Evolutionary conservation across 306 rosid species (phyloP), one percentile per base, ranked within the genome.

Genomic region (Citrullus colocynthis): DNA sequence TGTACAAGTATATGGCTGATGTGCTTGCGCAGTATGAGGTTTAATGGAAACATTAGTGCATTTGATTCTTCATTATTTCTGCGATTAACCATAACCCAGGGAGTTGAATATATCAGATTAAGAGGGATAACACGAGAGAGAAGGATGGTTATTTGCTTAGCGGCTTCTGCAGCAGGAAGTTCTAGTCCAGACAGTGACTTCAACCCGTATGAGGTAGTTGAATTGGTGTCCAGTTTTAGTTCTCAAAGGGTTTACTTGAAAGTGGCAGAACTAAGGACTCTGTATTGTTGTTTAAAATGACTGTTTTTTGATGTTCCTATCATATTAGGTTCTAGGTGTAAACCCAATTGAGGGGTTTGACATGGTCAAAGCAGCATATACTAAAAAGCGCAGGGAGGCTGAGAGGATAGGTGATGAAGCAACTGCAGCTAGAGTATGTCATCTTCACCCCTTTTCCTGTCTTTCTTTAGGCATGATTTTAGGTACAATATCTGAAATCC

Each of bases 91-190:
- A 16, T 51, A 60, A 67, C 59, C 11, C 81, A 55, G 36, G 82
- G 75, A 81, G 58, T 84, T 83, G 65, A 84, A 84, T 83, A 86
- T 81, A 60, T 54, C 88, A 88, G 97, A 84, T 85, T 89, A 78
- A 69, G 78, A 45, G 83, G 69, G 78, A 39, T 81, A 85, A 64
- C 80, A 44, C 14, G 72, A 77, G 77, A 83, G 83, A 89, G 71
- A 59, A 80, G 78, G 55, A 85, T 60, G 75, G 32, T 85, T 65
- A 70, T 87, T n/a, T 77, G 87, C 76, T 84, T 88, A 21, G 88
- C 97, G 6, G 91, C 97, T 4, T 90, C 97, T 82, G 92, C 98
- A 0, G 96, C 97, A 37, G 99, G 97, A 83, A 92, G 93, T 86
- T 87, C 99, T 75, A 92, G 83, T 85, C 81, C 97, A 37, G 91